Evolutionary conservation across 2,329 filamentous ascomycete genomes (phyloP).

Genomic region (Diplocarpon mali): DNA sequence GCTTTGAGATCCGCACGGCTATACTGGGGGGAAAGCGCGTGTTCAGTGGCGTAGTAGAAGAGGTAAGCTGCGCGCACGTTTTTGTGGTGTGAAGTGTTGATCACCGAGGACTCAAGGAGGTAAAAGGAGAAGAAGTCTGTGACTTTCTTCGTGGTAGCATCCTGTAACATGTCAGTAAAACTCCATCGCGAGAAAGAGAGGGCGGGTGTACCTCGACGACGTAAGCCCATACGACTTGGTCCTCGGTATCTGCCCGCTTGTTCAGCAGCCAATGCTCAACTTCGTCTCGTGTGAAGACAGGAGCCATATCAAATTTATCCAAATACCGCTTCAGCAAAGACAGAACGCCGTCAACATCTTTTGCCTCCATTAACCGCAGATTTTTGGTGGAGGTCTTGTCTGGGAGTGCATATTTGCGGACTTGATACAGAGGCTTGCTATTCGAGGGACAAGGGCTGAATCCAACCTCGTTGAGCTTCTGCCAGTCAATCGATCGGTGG

Average conservation of each 20-base stretch:
- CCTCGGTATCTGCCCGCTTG: conserved; percentile 50
- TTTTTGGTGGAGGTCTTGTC: conserved; percentile 61
- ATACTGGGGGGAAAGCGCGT: conserved; percentile 50
- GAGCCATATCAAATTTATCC: conserved; percentile 70
- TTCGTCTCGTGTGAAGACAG: conserved; percentile 70
- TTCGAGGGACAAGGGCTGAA: conserved; percentile 80
- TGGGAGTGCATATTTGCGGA: conserved; percentile 76
- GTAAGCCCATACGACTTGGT: conserved; percentile 88
- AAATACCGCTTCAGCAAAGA: conserved; percentile 69
- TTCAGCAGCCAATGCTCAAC: conserved; percentile 81
- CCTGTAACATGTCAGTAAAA: conserved; percentile 28
- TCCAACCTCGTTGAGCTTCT: conserved; percentile 87
- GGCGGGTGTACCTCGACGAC: conserved; percentile 59
- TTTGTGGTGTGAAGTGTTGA: conserved; percentile 67
- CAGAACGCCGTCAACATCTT: conserved; percentile 67
- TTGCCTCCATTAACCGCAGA: conserved; percentile 66
- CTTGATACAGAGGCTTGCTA: conserved; percentile 77
- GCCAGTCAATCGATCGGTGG: conserved; percentile 88
- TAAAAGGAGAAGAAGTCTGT: conserved; percentile 98
- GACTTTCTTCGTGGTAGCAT: conserved; percentile 60
- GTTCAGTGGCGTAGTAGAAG: conserved; percentile 90
- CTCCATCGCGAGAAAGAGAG: background rate
- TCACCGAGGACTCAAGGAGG: conserved; percentile 83
- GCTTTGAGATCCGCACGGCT: conserved; percentile 54
- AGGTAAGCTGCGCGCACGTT: conserved; percentile 85